Base-by-base conservation (phyloP, 306 rosid species). In the Citrullus amarus region DNA sequence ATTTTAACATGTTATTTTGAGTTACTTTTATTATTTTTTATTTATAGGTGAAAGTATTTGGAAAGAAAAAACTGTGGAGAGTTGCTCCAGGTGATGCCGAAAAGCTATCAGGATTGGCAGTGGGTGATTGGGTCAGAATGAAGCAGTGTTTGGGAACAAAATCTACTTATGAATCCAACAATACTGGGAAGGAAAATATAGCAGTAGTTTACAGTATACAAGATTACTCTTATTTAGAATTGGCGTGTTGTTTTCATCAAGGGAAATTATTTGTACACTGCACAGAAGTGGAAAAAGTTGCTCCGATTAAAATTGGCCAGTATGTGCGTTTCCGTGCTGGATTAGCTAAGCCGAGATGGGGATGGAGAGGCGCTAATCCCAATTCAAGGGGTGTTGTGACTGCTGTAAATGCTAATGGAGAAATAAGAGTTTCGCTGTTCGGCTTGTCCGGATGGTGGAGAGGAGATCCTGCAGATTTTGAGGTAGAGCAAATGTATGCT, bases 51-150 rank as follows among this genome's bases (percentile, higher is more conserved):
- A 92, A 82, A 82, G 97, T 91, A 82, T 77, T 93, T 79, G 93
- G 99, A 36, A 88, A 95, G 84, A 93, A 87, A 81, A 90, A 82
- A 88, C 69, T 92, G 86, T 96, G 99, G 99, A 92, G 90, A 89
- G 91, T 96, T 56, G 91, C 97, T 78, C 97, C 99, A 20, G 99
- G 99, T 75, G 99, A 96, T 87, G 97, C 96, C 30, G 99, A 96
- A 77, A 91, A 87, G 71, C 93, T 96, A 81, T 89, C 99, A 18
- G 98, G 99, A 79, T 89, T 92, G 86, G 99, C 91, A 87, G 98
- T 96, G 70, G 99, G 99, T 81, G 99, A 96, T 82, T 96, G 99
- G 99, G 99, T 96, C 65, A 96, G 98, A 77, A 90, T 97, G 75
- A 96, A 92, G 84, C 98, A 95, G 74, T 88, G 97, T 93, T 88